A percentile compares a stretch with the other conserved stretches of the same genome.
Conservation (phyloP, 768 basidiomycete species). For the Pleurotus pulmonarius region DNA sequence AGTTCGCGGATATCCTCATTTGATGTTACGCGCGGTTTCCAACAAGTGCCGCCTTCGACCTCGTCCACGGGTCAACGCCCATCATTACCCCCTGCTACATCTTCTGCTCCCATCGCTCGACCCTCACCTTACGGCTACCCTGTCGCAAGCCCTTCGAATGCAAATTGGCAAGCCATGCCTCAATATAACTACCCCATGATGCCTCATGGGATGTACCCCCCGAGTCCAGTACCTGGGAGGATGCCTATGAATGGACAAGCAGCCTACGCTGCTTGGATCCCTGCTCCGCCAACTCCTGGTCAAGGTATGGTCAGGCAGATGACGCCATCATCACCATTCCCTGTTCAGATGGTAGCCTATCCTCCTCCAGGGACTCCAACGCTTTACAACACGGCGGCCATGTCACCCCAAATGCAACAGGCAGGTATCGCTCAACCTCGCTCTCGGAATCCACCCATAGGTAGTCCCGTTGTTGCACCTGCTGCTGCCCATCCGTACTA, state of each 20-base stretch:
- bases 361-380: conserved; percentile 47
- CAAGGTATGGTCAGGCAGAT: conserved; percentile 51
- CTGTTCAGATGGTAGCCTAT: conserved; percentile 63
- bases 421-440: conserved; percentile 34
- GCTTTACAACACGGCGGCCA: conserved; percentile 40
- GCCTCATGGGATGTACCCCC: conserved; percentile 66
- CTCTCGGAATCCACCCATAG: conserved; percentile 52
- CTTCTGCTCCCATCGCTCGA: conserved; percentile 39
- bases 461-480: conserved; percentile 72
- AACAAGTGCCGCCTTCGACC: conserved; percentile 72
- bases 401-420: conserved; percentile 36
- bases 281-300: conserved; percentile 43
- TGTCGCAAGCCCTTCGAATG: conserved; percentile 39
- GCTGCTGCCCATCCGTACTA: conserved; percentile 33
- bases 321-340: conserved; percentile 50
- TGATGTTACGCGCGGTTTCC: conserved; percentile 84
- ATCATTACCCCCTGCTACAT: conserved; percentile 46
- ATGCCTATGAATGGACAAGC: conserved; percentile 62
- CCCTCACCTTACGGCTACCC: conserved; percentile 37
- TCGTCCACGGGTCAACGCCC: conserved; percentile 41
- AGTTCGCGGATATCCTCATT: conserved; percentile 74
- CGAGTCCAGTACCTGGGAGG: conserved; percentile 61
- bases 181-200: conserved; percentile 61
- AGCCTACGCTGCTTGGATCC: conserved; percentile 69
- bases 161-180: conserved; percentile 35